Percentiles rank a stretch among this genome's conserved stretches.
Conservation (phyloP, 345 rosid genomes). For the Ceriops zippeliana region DNA sequence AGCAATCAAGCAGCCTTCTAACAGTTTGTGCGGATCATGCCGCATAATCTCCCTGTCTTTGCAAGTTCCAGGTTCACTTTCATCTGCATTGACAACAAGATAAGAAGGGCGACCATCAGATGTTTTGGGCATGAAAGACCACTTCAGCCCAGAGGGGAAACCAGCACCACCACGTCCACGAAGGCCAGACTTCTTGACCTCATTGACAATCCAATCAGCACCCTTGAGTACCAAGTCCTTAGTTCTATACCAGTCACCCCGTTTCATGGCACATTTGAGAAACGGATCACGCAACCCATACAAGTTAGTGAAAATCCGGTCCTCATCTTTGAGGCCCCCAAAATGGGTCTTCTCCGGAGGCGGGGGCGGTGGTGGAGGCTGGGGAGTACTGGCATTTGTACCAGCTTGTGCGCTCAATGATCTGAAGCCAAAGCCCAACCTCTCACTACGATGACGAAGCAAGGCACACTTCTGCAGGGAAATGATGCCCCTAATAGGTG, state of each 20-base stretch:
- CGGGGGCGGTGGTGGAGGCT: constrained; percentile 46
- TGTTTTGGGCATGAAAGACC: constrained; percentile 99
- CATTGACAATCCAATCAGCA: constrained; percentile 94
- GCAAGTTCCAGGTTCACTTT: constrained; percentile 99
- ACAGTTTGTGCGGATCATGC: constrained; percentile 93
- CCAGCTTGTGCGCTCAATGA: constrained; percentile 78
- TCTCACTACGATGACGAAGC: constrained; percentile 38
- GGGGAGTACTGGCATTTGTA: constrained; percentile 53
- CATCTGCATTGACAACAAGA: constrained; percentile 98
- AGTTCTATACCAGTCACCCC: constrained; percentile 95
- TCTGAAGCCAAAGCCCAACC: constrained; percentile 46
- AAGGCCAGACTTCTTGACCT: constrained; percentile 90
- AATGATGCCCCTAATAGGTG: constrained; percentile 75
- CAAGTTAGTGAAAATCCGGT: constrained; percentile 89
- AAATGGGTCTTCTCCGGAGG: constrained; percentile 98
- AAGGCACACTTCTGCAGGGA: constrained; percentile 56
- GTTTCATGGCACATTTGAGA: constrained; percentile 94
- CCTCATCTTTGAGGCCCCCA: constrained; percentile 95
- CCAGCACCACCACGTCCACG: constrained; percentile 99
- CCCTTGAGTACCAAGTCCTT: constrained; percentile 96
- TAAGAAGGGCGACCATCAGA: constrained; percentile 98
- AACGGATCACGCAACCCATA: constrained; percentile 89
- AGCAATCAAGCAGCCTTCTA: constrained; percentile 97
- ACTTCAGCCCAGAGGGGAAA: constrained; percentile 94
- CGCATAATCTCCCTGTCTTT: constrained; percentile 99